phyloP scores from a whole-genome alignment of 495 filamentous ascomycete species.

The Pyrenula aspistea region DNA sequence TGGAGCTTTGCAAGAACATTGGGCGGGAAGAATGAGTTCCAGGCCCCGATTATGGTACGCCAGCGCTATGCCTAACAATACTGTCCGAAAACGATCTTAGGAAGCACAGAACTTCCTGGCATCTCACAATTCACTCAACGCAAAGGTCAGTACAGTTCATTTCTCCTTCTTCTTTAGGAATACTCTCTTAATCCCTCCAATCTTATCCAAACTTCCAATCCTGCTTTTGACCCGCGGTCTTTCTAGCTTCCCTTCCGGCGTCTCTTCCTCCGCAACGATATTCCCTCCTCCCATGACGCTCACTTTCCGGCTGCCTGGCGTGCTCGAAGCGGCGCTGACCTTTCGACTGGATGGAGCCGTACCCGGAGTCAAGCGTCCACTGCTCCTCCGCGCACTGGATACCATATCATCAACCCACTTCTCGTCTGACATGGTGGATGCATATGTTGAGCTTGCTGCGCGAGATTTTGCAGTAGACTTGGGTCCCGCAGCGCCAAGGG shows the following conservation, averaged over 20 bases:
- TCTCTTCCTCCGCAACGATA: not conserved
- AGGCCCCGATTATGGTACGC: not conserved
- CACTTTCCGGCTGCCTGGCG: not conserved
- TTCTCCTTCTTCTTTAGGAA: not conserved
- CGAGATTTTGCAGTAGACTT: not conserved
- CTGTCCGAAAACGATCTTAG: not conserved
- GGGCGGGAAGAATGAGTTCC: too few species aligned
- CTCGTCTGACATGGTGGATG: not conserved
- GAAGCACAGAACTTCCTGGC: not conserved
- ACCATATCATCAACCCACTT: not conserved
- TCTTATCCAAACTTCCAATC: not conserved
- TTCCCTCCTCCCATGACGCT: not conserved
- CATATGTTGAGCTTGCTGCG: not conserved
- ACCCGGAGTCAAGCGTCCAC: not conserved
- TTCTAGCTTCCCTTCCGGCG: not conserved
- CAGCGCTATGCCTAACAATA: not conserved
- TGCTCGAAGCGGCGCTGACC: not conserved
- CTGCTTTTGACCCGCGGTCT: not conserved
- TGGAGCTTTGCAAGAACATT: too few species aligned
- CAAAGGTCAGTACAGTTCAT: not conserved
- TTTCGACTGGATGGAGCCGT: not conserved
- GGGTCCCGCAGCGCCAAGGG: not conserved
- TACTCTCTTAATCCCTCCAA: not conserved
- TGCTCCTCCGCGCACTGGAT: not conserved
- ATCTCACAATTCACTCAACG: not conserved